A percentile compares a stretch with the other conserved stretches of the same genome.
phyloP scores from a whole-genome alignment of 331 rosid species.

The Malus hybrid region DNA sequence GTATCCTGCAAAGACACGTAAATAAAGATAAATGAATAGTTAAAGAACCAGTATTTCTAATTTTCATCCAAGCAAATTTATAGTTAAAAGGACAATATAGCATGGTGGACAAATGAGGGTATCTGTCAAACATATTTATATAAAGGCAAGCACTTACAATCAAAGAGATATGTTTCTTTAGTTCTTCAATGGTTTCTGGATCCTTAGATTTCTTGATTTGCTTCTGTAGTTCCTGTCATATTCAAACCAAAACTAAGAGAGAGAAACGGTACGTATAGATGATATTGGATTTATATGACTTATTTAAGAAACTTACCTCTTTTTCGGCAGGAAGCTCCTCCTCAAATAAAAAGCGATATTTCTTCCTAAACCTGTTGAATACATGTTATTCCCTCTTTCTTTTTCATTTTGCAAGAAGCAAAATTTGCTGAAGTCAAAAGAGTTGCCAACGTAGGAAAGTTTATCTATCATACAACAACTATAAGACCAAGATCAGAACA shows the following conservation, averaged over 20 bases:
- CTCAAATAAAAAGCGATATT: constrained; percentile 53
- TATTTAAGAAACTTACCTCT: constrained; percentile 39
- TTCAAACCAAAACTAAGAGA: not conserved
- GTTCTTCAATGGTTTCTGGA: constrained; percentile 36
- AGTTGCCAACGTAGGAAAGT: not conserved
- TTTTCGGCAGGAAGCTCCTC: constrained; percentile 60
- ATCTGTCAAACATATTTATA: not conserved
- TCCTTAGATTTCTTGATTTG: constrained; percentile 39
- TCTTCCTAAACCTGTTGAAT: constrained; percentile 62
- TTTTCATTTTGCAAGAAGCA: not conserved
- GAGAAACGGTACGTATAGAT: not conserved
- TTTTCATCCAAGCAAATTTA: not conserved
- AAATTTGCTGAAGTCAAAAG: not conserved
- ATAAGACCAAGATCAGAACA: not conserved
- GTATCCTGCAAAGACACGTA: constrained; percentile 48
- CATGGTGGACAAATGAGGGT: not conserved
- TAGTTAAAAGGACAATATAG: not conserved
- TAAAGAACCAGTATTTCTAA: not conserved
- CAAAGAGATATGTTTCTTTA: constrained; percentile 44
- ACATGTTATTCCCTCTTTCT: not conserved
- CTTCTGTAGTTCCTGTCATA: constrained; percentile 47
- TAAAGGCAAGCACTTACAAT: constrained; percentile 45
- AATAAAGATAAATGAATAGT: not conserved
- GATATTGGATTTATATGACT: not conserved
- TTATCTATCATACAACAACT: not conserved